Base-by-base conservation (phyloP, 257 asterid species). In the Verbascum thapsus region DNA sequence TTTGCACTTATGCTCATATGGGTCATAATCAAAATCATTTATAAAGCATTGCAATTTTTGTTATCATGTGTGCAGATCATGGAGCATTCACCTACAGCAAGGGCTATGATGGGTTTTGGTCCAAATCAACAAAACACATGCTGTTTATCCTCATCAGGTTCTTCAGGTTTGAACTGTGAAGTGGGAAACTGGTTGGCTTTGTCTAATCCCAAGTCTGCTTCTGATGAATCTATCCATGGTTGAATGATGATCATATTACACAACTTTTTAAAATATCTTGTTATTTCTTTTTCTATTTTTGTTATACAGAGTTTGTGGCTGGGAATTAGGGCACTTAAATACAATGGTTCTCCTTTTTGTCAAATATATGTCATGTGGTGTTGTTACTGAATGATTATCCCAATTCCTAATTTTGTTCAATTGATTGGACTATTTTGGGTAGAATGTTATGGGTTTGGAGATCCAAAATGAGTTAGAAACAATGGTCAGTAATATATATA, bases 141-240 rank as follows among this genome's bases (percentile, higher is more conserved):
- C 64, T 63, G 68, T 66, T 72, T 71, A 26, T 26, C 32, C 30
- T 68, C 85, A 0, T 64, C 87, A 8, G 72, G 85, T 12, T 58
- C 86, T 12, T 58, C 84, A n/a, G 65, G 83, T 55, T 45, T 78
- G 52, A 56, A 82, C 13, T 26, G 74, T 8, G 77, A 59, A 30
- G 74, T 57, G 42, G 79, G 80, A 5, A 82, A 76, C 52, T 85
- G 95, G 95, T 75, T 84, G 61, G 92, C 95, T 16, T 72, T 88
- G 61, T 81, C 90, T 17, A 63, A 83, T 69, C 72, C 75, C 49
- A 83, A 69, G 60, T 56, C 81, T 10, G 82, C 77, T 47, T 69
- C 86, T 8, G 80, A 78, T 49, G 79, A 81, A 40, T 84, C 81
- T 30, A 72, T 64, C 76, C 77, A 53, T 52, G 80, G 63, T 59